These are phyloP conservation scores for Paramecium octaurelia DNA, from an alignment of 73 alveolate genomes.

Conservation along the genomic window DNA sequence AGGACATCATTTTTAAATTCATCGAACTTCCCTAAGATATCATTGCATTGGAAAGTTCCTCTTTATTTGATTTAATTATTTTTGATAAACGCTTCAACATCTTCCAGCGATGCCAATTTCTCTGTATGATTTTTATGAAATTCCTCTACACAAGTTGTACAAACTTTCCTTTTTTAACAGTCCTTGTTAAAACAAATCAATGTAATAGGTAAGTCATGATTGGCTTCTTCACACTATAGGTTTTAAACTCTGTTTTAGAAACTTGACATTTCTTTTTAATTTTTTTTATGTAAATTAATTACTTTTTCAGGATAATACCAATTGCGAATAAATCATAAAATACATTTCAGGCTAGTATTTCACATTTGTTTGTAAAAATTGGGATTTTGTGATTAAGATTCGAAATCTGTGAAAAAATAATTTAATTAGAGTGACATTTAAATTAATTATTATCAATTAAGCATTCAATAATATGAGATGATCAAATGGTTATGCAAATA, in stretches of 20 bases:
- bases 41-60: background rate
- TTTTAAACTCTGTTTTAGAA: slow-evolving; percentile 1
- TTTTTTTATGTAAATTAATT: background rate
- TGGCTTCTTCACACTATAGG: background rate
- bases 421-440: too few relatives aligned
- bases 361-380: too few relatives aligned
- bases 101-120: background rate
- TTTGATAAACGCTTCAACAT: background rate
- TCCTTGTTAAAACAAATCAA: slow-evolving; percentile 10
- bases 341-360: too few relatives aligned
- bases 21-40: background rate
- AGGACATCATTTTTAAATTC: background rate
- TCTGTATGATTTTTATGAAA: background rate
- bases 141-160: slow-evolving; percentile 20
- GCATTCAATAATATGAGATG: too few relatives aligned
- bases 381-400: too few relatives aligned
- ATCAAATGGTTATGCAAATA: too few relatives aligned
- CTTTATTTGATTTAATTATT: background rate
- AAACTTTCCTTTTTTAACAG: slow-evolving; percentile 1
- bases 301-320: too few relatives aligned
- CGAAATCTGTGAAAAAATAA: too few relatives aligned
- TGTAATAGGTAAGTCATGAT: slow-evolving; percentile 6
- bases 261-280: background rate
- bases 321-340: too few relatives aligned
- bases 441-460: too few relatives aligned